Evolutionary conservation across 495 filamentous ascomycete species (phyloP).

Genomic region (Pseudevernia furfuracea): DNA sequence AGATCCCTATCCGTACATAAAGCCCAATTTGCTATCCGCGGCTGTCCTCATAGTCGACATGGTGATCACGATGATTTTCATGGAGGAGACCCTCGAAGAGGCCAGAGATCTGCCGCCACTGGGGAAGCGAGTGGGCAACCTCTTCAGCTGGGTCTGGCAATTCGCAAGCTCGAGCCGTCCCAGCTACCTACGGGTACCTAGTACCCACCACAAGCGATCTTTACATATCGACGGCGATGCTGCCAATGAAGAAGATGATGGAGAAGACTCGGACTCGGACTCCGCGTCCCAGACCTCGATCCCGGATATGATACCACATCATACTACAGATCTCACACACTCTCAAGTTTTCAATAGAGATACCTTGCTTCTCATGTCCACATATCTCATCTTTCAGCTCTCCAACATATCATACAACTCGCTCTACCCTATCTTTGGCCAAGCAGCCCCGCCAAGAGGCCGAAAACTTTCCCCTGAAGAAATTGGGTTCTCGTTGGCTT

Average conservation of each 20-base stretch:
- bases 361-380: constrained; percentile 68
- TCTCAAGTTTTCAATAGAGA: constrained; percentile 63
- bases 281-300: constrained; percentile 29
- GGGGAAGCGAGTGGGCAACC: constrained; percentile 46
- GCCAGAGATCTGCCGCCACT: constrained; percentile 56
- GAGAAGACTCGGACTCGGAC: constrained; percentile 28
- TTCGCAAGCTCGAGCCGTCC: constrained; percentile 55
- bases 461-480: constrained; percentile 65
- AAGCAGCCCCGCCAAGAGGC: constrained; percentile 64
- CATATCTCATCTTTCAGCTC: constrained; percentile 82
- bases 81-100: constrained; percentile 84
- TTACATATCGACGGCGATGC: constrained; percentile 29
- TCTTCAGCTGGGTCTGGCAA: constrained; percentile 69
- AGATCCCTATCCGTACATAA: constrained; percentile 71
- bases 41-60: constrained; percentile 65
- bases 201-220: constrained; percentile 7
- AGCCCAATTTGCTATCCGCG: constrained; percentile 72
- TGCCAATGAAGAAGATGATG: constrained; percentile 32
- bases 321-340: constrained; percentile 36
- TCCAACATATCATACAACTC: constrained; percentile 85
- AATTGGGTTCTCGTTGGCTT: constrained; percentile 79
- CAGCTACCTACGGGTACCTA: constrained; percentile 44
- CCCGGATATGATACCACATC: constrained; percentile 36
- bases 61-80: constrained; percentile 60
- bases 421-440: constrained; percentile 84